These are phyloP conservation scores for Pichia norvegensis DNA, from an alignment of 1,139 yeast genomes.

Conservation along the genomic window DNA sequence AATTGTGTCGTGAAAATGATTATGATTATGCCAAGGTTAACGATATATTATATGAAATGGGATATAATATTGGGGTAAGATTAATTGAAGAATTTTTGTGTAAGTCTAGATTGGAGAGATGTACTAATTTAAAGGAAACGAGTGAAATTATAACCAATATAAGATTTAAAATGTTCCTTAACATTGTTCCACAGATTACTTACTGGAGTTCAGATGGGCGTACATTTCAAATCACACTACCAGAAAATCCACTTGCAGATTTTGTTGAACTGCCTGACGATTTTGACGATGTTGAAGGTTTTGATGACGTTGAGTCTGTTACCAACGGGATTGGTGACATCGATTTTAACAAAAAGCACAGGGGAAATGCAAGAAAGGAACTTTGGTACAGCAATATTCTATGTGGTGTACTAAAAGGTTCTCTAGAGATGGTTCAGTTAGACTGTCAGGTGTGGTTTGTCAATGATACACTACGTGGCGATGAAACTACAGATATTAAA, in stretches of 20 bases:
- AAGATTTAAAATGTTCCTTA: constrained; percentile 85
- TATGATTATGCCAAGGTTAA: constrained; percentile 75
- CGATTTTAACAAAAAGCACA: constrained; percentile 1
- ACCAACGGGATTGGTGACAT: constrained; percentile 1
- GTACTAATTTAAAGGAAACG: constrained; percentile 74
- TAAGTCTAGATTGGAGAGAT: constrained; percentile 74
- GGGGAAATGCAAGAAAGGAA: constrained; percentile 55
- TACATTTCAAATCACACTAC: constrained; percentile 62
- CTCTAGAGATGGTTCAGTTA: constrained; percentile 91
- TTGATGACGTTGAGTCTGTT: background rate
- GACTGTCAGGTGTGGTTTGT: constrained; percentile 81
- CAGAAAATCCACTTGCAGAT: constrained; percentile 88
- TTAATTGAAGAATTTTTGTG: constrained; percentile 91
- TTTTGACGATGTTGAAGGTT: constrained; percentile 10
- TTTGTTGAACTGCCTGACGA: constrained; percentile 85
- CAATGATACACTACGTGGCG: constrained; percentile 77
- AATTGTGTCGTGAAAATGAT: constrained; percentile 75
- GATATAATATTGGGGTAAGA: constrained; percentile 87
- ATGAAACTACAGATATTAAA: constrained; percentile 69
- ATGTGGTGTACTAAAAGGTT: constrained; percentile 87
- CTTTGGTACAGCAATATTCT: constrained; percentile 89
- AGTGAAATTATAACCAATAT: constrained; percentile 80
- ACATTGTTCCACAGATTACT: constrained; percentile 60
- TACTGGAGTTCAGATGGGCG: constrained; percentile 76
- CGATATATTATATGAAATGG: constrained; percentile 82